Evolutionary conservation across 1,284 basidiomycete genomes (phyloP).

Genomic region (Puccinia triticina): DNA sequence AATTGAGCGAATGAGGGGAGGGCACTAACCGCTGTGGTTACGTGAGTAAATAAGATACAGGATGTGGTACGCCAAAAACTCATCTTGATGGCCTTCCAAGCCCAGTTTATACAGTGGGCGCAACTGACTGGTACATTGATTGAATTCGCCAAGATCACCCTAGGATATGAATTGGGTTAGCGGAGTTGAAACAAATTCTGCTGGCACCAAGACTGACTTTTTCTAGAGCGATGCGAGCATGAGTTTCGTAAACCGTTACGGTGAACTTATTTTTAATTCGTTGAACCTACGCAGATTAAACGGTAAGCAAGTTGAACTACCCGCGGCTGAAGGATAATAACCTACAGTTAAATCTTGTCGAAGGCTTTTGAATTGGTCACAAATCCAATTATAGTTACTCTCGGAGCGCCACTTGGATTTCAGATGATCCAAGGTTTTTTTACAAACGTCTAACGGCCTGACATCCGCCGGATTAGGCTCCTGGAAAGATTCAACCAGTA

Average conservation of each 20-base stretch:
- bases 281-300: conserved; percentile 74
- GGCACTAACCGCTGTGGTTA: conserved; percentile 80
- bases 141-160: conserved; percentile 98
- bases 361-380: conserved; percentile 96
- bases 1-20: conserved; percentile 10
- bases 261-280: conserved; percentile 99
- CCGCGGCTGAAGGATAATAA: conserved; percentile 53
- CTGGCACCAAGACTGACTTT: conserved; percentile 66
- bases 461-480: conserved; percentile 94
- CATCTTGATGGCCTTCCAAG: conserved; percentile 83
- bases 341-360: conserved; percentile 94
- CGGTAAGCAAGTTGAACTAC: conserved; percentile 35
- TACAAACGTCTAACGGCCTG: conserved; percentile 80
- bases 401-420: conserved; percentile 87
- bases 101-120: conserved; percentile 89
- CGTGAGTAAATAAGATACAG: conserved; percentile 91
- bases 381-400: conserved; percentile 85
- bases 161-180: conserved; percentile 59
- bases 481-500: conserved; percentile 62
- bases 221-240: conserved; percentile 94
- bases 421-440: conserved; percentile 81
- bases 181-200: conserved; percentile 48
- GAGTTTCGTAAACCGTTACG: conserved; percentile 95
- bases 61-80: conserved; percentile 97
- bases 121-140: conserved; percentile 92